Conservation (phyloP, 306 rosid species). For the Gastrolobium villosum region DNA sequence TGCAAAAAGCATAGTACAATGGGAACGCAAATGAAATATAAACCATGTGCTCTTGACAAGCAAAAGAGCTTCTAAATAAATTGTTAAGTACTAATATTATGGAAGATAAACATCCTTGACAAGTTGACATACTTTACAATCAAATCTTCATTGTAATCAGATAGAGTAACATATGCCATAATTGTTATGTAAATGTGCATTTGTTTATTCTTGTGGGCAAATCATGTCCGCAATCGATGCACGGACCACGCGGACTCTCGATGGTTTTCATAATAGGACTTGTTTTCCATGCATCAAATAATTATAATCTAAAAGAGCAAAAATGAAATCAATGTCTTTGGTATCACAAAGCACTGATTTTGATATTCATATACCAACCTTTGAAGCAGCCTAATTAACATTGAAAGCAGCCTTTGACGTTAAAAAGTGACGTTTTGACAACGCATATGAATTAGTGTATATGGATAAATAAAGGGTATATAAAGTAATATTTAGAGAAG, state of each 20-base stretch:
- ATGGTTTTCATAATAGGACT: not conserved
- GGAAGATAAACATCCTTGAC: constrained; percentile 8
- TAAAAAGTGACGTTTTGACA: constrained; percentile 29
- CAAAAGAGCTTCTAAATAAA: not conserved
- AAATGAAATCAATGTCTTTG: not conserved
- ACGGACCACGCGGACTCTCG: not conserved
- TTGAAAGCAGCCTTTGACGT: not conserved
- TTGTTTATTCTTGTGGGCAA: constrained; percentile 7
- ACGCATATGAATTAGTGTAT: not conserved
- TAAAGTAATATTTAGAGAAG: not conserved
- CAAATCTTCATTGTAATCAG: constrained; percentile 7
- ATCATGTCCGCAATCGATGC: constrained; percentile 31
- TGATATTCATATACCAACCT: constrained; percentile 15
- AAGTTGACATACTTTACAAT: not conserved
- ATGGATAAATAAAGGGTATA: not conserved
- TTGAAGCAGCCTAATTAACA: constrained; percentile 6
- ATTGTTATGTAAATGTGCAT: not conserved
- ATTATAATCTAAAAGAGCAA: not conserved
- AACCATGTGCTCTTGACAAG: constrained; percentile 18
- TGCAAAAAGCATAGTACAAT: constrained; percentile 25
- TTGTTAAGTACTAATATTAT: not conserved
- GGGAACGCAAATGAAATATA: constrained; percentile 4
- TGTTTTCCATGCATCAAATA: not conserved
- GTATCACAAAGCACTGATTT: not conserved
- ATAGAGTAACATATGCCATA: constrained; percentile 1